phyloP scores from a whole-genome alignment of 441 rosid genomes.

The Breynia disticha region DNA sequence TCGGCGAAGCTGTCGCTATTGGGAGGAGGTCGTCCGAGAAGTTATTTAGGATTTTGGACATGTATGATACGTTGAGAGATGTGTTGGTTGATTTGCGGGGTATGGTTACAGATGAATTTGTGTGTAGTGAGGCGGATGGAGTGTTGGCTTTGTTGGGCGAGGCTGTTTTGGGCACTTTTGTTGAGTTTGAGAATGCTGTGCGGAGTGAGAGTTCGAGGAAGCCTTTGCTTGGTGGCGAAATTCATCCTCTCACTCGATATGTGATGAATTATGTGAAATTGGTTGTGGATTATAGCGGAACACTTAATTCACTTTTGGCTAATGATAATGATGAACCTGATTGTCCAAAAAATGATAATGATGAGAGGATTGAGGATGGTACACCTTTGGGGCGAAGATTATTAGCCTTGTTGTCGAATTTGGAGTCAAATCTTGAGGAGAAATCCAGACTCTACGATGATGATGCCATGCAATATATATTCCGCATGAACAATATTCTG shows the following conservation, averaged over 20 bases:
- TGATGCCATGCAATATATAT: constrained; percentile 57
- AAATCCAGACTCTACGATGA: constrained; percentile 78
- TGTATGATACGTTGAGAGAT: constrained; percentile 71
- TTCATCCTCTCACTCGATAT: constrained; percentile 89
- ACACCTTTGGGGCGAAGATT: constrained; percentile 54
- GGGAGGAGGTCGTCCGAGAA: constrained; percentile 81
- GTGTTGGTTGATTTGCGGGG: constrained; percentile 42
- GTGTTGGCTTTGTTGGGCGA: constrained; percentile 57
- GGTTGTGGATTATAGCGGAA: constrained; percentile 68
- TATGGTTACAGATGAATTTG: constrained; percentile 51
- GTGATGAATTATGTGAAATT: constrained; percentile 88
- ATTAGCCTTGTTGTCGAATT: constrained; percentile 41
- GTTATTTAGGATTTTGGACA: constrained; percentile 81
- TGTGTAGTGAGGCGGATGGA: constrained; percentile 49
- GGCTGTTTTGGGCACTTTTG: constrained; percentile 82
- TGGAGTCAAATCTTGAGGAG: constrained; percentile 80
- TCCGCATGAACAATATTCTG: constrained; percentile 79
- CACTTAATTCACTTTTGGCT: constrained; percentile 56
- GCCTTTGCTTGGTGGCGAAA: constrained; percentile 78
- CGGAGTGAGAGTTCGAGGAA: constrained; percentile 65
- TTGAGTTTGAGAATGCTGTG: constrained; percentile 86
- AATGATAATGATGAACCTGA: constrained; percentile 35
- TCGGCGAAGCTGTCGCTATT: constrained; percentile 81
- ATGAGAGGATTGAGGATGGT: constrained; percentile 24
- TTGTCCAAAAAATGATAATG: constrained; percentile 23